phyloP scores from a whole-genome alignment of 805 yeast genomes.

The Barnettozyma populi region DNA sequence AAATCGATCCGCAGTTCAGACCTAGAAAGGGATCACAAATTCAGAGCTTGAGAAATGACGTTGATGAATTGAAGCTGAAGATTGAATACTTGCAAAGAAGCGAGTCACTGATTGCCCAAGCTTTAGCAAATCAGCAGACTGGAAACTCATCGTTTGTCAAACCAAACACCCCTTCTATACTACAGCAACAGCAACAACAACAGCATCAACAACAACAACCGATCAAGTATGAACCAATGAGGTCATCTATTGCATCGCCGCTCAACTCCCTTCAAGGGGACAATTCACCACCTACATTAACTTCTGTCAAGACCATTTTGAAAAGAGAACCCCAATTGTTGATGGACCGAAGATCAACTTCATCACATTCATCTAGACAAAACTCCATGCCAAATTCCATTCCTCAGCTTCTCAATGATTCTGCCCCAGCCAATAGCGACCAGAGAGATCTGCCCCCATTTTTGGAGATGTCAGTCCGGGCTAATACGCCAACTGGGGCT shows the following conservation, averaged over 20 bases:
- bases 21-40: conserved; percentile 92
- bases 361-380: conserved; percentile 19
- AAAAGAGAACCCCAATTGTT: conserved; percentile 40
- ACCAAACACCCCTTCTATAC: background rate
- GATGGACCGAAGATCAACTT: conserved; percentile 28
- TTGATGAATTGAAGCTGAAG: conserved; percentile 70
- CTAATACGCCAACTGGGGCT: conserved; percentile 21
- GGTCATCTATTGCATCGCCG: conserved; percentile 20
- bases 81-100: conserved; percentile 61
- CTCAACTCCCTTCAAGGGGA: conserved; percentile 8
- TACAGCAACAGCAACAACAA: conserved; percentile 8
- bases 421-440: conserved; percentile 35
- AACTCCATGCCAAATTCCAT: conserved; percentile 22
- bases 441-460: conserved; percentile 36
- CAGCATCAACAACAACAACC: conserved; percentile 4
- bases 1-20: conserved; percentile 84
- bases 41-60: conserved; percentile 77
- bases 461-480: conserved; percentile 37
- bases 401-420: conserved; percentile 37
- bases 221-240: background rate
- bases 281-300: conserved; percentile 14
- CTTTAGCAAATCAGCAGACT: conserved; percentile 32
- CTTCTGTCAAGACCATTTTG: conserved; percentile 38
- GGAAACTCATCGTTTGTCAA: conserved; percentile 3
- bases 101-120: conserved; percentile 64